Conservation (phyloP, 2,329 filamentous ascomycete genomes). For the Monilinia laxa region DNA sequence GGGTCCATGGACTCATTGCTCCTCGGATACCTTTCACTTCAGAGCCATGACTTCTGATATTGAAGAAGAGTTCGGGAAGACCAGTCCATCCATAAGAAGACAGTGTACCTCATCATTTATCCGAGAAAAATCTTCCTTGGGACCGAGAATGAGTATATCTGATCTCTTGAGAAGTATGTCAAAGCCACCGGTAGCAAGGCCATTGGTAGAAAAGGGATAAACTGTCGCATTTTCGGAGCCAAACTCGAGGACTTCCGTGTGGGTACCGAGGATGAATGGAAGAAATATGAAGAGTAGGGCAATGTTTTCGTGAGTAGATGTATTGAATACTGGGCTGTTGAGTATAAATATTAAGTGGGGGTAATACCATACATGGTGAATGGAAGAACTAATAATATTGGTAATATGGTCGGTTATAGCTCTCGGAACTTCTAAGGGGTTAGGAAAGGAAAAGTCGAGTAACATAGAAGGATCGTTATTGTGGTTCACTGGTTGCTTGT, state of each 20-base stretch:
- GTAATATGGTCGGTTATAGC: not conserved
- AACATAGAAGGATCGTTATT: not conserved
- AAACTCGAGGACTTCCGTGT: not conserved
- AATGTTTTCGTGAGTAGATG: not conserved
- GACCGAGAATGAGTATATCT: not conserved
- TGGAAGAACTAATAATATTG: not conserved
- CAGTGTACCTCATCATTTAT: not conserved
- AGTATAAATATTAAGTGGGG: not conserved
- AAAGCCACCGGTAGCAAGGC: not conserved
- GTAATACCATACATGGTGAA: conserved; percentile 9
- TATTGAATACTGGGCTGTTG: conserved; percentile 3
- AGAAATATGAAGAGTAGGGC: conserved; percentile 3
- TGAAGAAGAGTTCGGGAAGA: not conserved
- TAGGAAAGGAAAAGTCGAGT: not conserved
- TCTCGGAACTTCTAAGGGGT: not conserved
- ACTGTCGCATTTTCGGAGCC: not conserved
- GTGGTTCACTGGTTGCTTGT: not conserved
- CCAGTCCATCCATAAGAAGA: not conserved
- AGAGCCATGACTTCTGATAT: not conserved
- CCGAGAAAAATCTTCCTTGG: not conserved
- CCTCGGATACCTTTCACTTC: not conserved
- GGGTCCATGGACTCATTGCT: conserved; percentile 1
- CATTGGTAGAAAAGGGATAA: conserved; percentile 1
- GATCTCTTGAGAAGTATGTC: conserved; percentile 1
- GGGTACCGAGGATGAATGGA: not conserved